phyloP scores from a whole-genome alignment of 768 basidiomycete species.

The Suillus lakei region DNA sequence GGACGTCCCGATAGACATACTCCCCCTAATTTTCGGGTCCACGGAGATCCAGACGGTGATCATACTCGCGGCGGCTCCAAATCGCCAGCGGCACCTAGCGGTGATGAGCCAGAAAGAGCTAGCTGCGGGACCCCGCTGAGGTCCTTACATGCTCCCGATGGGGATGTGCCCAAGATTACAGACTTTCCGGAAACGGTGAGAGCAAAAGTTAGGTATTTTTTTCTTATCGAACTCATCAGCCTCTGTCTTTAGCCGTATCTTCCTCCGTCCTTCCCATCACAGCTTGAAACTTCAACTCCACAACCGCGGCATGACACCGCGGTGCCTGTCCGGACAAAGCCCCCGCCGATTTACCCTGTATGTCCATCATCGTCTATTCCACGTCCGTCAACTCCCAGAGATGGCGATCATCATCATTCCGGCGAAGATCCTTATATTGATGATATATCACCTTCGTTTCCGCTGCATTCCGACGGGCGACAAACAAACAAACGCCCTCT shows the following conservation, averaged over 20 bases:
- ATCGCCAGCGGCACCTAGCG: constrained; percentile 9
- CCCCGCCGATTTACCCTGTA: constrained; percentile 43
- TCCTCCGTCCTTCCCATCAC: constrained; percentile 60
- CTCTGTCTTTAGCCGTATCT: constrained; percentile 43
- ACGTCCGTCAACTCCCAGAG: constrained; percentile 25
- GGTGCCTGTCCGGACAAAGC: constrained; percentile 42
- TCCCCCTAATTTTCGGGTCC: constrained; percentile 10
- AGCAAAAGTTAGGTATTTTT: constrained; percentile 12
- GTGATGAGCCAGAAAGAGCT: constrained; percentile 8
- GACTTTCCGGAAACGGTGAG: constrained; percentile 45
- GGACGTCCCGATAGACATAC: constrained; percentile 8
- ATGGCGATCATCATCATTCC: constrained; percentile 17
- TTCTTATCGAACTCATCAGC: constrained; percentile 19
- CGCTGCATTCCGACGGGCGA: constrained; percentile 18
- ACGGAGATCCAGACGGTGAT: constrained; percentile 13
- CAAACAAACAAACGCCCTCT: constrained; percentile 35
- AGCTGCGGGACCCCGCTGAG: constrained; percentile 10
- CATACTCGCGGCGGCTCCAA: constrained; percentile 19
- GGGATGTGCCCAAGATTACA: constrained; percentile 30
- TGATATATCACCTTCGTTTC: constrained; percentile 19
- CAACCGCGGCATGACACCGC: constrained; percentile 22
- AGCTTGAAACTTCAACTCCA: constrained; percentile 60
- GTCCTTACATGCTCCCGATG: constrained; percentile 10
- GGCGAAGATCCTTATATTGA: constrained; percentile 13
- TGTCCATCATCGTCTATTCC: constrained; percentile 30